Evolutionary conservation across 2,329 filamentous ascomycete species (phyloP), one percentile per base, ranked within the genome.

Genomic region (Fusarium sp.): DNA sequence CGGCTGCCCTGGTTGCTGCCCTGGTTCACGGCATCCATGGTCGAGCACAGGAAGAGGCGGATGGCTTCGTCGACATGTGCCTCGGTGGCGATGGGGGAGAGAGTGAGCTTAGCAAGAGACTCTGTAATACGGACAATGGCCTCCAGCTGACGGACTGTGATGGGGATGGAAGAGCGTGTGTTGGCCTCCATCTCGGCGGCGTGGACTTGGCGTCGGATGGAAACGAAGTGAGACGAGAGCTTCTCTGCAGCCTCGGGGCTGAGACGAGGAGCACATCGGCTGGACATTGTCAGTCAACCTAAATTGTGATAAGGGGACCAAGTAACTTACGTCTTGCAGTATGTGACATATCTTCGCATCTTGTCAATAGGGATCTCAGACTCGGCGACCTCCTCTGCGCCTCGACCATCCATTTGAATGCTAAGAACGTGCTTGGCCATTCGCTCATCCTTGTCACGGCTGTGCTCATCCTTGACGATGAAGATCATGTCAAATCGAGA

Each of bases 401-500:
- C 93, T 63, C 93, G 91, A 16, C 94, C 94, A 68, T 95, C 95
- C 94, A 98, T 98, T 79, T 98, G 96, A 74, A 99, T 95, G 54
- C 93, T 92, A 92, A 99, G 98, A 80, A 99, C 96, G 89, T 99
- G 97, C 81, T 93, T 96, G 14, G 97, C 97, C 80, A 99, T 98
- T 5, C 89, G 92, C 85, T 98, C 95, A 81, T 99, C 97, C 79
- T 96, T 94, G 67, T 91, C 92, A 52, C 94, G 90, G 72, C 96
- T 94, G 82, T 99, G 97, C 72, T 97, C 95, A 82, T 99, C 97
- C 77, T 94, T 94, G 72, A 99, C 96, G 76, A 99, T 98, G 87
- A 98, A 99, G 76, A 99, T 98, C 94, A 99, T 98, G 83, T 99
- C 97, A 82, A 99, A 99, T 89, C 97, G 94, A 3, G 96, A 98